A percentile compares a stretch with the other conserved stretches of the same genome.
Evolutionary conservation across 2,329 filamentous ascomycete species (phyloP).

Genomic region (Chrysosporium keratinophilum): DNA sequence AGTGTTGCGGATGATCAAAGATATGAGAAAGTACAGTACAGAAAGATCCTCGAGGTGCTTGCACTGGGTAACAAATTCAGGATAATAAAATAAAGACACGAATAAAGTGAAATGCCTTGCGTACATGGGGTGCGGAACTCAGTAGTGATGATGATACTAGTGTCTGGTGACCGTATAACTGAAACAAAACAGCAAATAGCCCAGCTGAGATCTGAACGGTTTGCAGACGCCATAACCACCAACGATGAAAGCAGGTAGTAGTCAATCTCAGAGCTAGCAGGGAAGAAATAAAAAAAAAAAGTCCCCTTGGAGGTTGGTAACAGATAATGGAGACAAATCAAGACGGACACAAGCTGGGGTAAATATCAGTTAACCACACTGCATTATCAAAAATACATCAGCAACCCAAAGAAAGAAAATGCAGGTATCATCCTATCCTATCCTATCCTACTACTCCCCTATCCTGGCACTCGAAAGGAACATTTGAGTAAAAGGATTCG

Average conservation of each 20-base stretch:
- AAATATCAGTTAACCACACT: too few relatives aligned
- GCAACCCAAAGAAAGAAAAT: background rate
- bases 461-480: background rate
- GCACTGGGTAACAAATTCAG: too few relatives aligned
- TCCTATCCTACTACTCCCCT: background rate
- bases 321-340: too few relatives aligned
- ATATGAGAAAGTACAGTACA: background rate
- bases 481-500: background rate
- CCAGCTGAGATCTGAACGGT: too few relatives aligned
- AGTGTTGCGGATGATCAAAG: background rate
- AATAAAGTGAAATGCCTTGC: too few relatives aligned
- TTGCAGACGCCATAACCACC: too few relatives aligned
- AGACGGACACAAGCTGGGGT: too few relatives aligned
- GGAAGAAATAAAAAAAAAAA: background rate
- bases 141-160: too few relatives aligned
- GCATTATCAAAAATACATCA: background rate
- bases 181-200: too few relatives aligned
- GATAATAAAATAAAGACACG: background rate
- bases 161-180: too few relatives aligned
- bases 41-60: background rate
- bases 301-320: background rate
- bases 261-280: background rate
- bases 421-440: background rate
- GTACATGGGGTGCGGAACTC: too few relatives aligned
- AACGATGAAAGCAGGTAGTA: too few relatives aligned